phyloP scores from a whole-genome alignment of 352 stramenopile species.

The Pythium sp. region DNA sequence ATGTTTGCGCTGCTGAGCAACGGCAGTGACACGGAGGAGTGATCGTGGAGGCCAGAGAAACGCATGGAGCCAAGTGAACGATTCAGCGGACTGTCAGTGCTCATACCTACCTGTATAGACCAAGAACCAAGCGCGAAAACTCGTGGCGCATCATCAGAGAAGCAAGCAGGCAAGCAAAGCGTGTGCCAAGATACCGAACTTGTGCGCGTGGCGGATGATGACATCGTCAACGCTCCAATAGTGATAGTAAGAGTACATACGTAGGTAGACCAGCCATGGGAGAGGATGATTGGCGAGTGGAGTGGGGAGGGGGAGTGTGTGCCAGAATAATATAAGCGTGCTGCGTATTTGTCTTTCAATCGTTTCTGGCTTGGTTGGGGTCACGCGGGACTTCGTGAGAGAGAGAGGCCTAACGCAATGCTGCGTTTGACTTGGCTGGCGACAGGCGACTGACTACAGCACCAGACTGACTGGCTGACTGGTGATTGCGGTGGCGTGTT shows the following conservation, averaged over 20 bases:
- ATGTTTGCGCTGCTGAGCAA: constrained; percentile 7
- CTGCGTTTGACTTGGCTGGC: not conserved
- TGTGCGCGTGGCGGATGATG: not conserved
- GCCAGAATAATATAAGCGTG: constrained; percentile 13
- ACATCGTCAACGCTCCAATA: not conserved
- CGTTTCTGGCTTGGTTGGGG: not conserved
- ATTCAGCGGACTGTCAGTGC: not conserved
- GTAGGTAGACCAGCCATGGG: not conserved
- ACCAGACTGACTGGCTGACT: not conserved
- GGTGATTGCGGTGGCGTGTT: not conserved
- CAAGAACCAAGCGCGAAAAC: not conserved
- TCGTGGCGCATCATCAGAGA: not conserved
- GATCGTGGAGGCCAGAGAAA: not conserved
- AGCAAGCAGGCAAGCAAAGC: not conserved
- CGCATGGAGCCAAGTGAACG: not conserved
- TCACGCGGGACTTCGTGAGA: not conserved
- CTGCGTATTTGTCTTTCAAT: constrained; percentile 4
- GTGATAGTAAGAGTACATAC: not conserved
- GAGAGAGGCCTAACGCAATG: not conserved
- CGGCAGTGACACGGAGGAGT: constrained; percentile 14
- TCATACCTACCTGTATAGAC: not conserved
- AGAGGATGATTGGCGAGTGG: not conserved
- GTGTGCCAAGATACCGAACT: not conserved
- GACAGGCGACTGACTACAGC: not conserved
- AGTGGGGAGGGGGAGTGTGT: not conserved